phyloP scores from a whole-genome alignment of 257 asterid genomes.

The Nicotiana tabacum region DNA sequence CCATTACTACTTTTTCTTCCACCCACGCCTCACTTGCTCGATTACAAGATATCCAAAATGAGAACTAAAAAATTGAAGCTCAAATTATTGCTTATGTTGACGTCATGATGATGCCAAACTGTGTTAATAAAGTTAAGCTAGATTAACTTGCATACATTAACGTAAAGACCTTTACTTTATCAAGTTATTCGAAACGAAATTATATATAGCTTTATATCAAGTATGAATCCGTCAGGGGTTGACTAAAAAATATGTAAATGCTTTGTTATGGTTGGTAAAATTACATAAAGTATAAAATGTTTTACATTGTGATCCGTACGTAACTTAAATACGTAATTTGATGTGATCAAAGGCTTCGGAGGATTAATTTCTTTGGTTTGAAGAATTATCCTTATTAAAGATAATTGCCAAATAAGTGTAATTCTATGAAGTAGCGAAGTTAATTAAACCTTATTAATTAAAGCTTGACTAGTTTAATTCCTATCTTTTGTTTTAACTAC shows the following conservation, averaged over 20 bases:
- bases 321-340: too few relatives aligned
- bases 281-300: too few relatives aligned
- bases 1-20: neutral
- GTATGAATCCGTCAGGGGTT: too few relatives aligned
- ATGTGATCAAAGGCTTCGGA: too few relatives aligned
- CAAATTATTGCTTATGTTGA: neutral
- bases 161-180: neutral
- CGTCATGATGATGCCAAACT: slow-evolving; percentile 14
- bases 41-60: neutral
- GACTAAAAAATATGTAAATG: too few relatives aligned
- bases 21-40: neutral
- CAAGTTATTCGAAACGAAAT: neutral
- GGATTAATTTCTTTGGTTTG: too few relatives aligned
- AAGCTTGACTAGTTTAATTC: neutral
- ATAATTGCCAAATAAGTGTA: too few relatives aligned
- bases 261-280: too few relatives aligned
- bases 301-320: too few relatives aligned
- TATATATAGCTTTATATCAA: neutral
- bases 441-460: too few relatives aligned
- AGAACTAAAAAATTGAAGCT: neutral
- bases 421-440: too few relatives aligned
- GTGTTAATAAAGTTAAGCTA: neutral
- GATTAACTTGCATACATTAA: neutral
- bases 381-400: too few relatives aligned
- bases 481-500: neutral